A percentile compares a stretch with the other conserved stretches of the same genome.
These are phyloP conservation scores for Malassezia vespertilionis DNA, from an alignment of 1,284 basidiomycete genomes.

Conservation along the genomic window DNA sequence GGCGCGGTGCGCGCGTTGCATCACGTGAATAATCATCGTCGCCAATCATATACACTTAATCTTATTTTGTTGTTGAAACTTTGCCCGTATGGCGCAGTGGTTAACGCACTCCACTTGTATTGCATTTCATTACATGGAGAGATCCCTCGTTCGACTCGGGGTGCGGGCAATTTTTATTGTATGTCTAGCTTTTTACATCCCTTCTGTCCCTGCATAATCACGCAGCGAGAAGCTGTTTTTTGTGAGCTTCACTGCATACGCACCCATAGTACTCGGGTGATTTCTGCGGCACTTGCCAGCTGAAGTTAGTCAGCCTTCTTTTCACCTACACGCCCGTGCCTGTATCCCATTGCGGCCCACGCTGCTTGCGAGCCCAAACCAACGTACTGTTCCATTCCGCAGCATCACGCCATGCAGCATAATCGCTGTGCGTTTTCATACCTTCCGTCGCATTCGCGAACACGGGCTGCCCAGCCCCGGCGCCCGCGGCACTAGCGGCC, in stretches of 20 bases:
- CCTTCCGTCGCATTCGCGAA: too few species aligned
- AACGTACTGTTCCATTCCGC: constrained; percentile 21
- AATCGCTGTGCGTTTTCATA: too few species aligned
- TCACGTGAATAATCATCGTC: not conserved
- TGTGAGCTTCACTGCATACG: not conserved
- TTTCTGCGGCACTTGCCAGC: constrained; percentile 15
- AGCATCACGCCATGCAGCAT: too few species aligned
- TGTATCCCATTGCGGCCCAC: constrained; percentile 20
- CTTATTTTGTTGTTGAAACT: too few species aligned
- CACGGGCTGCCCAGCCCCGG: too few species aligned
- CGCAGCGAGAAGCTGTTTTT: constrained; percentile 9
- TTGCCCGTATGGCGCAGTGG: constrained; percentile 23
- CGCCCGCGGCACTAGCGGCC: too few species aligned
- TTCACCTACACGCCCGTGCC: constrained; percentile 20
- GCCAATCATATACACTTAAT: not conserved
- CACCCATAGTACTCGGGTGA: constrained; percentile 9
- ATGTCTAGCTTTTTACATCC: not conserved
- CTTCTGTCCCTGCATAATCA: not conserved
- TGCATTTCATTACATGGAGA: constrained; percentile 15
- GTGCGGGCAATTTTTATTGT: constrained; percentile 17
- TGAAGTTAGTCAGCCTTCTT: not conserved
- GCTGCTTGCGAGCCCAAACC: constrained; percentile 16
- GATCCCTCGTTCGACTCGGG: constrained; percentile 23
- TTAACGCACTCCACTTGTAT: constrained; percentile 22
- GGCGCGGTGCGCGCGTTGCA: not conserved